Conservation (phyloP, 257 asterid species). For the Datura wrightii region DNA sequence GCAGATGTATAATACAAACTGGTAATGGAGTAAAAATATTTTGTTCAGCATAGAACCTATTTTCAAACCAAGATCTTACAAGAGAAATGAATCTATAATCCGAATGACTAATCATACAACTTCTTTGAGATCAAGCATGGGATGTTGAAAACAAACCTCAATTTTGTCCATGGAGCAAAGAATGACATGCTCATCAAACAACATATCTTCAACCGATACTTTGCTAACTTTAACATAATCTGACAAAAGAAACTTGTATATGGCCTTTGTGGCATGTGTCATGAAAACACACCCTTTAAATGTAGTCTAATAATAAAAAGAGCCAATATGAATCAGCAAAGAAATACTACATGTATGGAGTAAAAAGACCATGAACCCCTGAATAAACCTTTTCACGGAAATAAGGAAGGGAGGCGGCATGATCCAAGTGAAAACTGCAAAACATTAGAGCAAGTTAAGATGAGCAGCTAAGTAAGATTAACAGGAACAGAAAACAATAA, state of each 20-base stretch:
- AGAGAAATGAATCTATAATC: not conserved
- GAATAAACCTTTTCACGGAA: conserved; percentile 85
- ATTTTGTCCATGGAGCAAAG: conserved; percentile 86
- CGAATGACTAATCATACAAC: not conserved
- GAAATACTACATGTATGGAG: not conserved
- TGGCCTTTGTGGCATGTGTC: conserved; percentile 99
- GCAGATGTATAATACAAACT: not conserved
- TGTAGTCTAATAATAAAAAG: conserved; percentile 64
- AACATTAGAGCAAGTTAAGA: conserved; percentile 26
- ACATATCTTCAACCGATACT: conserved; percentile 96
- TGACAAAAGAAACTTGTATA: conserved; percentile 86
- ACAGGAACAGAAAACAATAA: not conserved
- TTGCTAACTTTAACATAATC: conserved; percentile 99
- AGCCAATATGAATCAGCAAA: conserved; percentile 33
- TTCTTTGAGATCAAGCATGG: not conserved
- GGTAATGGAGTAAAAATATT: not conserved
- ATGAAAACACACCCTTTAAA: conserved; percentile 92
- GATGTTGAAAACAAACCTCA: conserved; percentile 64
- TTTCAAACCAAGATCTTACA: not conserved
- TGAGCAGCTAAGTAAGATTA: not conserved
- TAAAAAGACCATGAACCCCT: conserved; percentile 18
- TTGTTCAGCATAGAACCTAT: not conserved
- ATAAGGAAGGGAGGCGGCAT: conserved; percentile 99
- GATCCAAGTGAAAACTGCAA: conserved; percentile 98
- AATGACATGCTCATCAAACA: conserved; percentile 84